phyloP scores from a whole-genome alignment of 129 eudicot genomes.

The Pittosporum tobira region DNA sequence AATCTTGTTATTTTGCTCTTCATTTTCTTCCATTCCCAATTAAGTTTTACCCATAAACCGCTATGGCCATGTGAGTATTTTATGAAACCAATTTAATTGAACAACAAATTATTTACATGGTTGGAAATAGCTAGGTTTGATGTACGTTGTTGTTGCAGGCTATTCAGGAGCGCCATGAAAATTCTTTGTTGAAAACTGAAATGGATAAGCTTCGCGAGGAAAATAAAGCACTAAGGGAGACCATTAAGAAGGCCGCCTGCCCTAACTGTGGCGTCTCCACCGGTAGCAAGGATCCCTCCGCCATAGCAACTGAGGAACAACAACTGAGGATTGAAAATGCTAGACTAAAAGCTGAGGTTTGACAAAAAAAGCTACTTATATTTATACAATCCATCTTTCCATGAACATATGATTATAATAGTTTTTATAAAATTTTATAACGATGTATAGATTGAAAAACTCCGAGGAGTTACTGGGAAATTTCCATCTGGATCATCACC shows the following conservation, averaged over 20 bases:
- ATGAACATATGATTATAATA: too few relatives aligned
- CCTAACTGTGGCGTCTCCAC: slow-evolving; percentile 70
- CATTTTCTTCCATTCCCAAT: neutral
- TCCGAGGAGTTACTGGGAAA: slow-evolving; percentile 51
- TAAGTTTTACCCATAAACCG: too few relatives aligned
- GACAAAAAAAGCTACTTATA: neutral
- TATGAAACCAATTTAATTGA: neutral
- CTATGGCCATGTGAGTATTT: slow-evolving; percentile 12
- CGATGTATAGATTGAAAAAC: slow-evolving; percentile 66
- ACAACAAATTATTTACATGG: neutral
- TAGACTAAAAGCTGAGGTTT: slow-evolving; percentile 90
- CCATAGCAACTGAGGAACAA: slow-evolving; percentile 40
- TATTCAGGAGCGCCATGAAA: slow-evolving; percentile 97
- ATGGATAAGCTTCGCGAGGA: slow-evolving; percentile 79
- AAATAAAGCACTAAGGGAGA: slow-evolving; percentile 61
- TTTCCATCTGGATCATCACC: slow-evolving; percentile 47
- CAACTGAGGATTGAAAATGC: slow-evolving; percentile 72
- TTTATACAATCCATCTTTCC: too few relatives aligned
- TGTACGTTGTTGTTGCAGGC: slow-evolving; percentile 63
- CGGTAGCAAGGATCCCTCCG: slow-evolving; percentile 39
- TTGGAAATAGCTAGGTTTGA: neutral
- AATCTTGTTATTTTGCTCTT: neutral
- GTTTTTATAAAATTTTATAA: slow-evolving; percentile 5
- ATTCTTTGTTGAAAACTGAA: slow-evolving; percentile 74
- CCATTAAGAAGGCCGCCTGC: slow-evolving; percentile 50